A percentile compares a stretch with the other conserved stretches of the same genome.
Conservation (phyloP, 78 protist genomes). For the Monocercomonoides exilis region DNA sequence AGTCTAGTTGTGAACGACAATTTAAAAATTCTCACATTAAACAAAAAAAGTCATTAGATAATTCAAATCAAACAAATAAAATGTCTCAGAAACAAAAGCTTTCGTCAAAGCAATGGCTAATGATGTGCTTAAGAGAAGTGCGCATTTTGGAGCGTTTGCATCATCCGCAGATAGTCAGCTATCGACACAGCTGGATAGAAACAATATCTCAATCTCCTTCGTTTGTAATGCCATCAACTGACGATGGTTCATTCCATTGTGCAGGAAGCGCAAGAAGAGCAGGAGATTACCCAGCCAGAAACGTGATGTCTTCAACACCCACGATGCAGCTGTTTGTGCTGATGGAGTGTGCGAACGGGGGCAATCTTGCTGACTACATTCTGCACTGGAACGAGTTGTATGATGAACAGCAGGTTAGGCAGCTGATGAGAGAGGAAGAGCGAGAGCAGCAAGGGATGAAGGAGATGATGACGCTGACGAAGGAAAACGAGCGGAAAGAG, state of each 20-base stretch:
- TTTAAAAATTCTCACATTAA: not conserved
- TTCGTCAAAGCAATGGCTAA: slow-evolving; percentile 45
- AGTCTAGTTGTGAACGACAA: not conserved
- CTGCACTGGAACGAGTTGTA: not conserved
- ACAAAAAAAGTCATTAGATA: not conserved
- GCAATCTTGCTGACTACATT: slow-evolving; percentile 45
- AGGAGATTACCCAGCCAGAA: too few relatives aligned
- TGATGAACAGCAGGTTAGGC: not conserved
- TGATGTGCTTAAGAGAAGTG: slow-evolving; percentile 40
- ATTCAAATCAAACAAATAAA: not conserved
- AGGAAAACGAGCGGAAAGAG: too few relatives aligned
- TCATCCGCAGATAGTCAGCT: slow-evolving; percentile 55
- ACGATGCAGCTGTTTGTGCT: slow-evolving; percentile 54
- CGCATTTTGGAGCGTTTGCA: slow-evolving; percentile 46
- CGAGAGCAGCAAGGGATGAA: too few relatives aligned
- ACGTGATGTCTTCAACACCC: too few relatives aligned
- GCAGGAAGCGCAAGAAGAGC: too few relatives aligned
- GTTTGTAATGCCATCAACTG: not conserved
- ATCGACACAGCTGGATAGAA: slow-evolving; percentile 61
- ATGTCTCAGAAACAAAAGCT: not conserved
- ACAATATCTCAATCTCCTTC: too few relatives aligned
- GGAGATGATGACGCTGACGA: too few relatives aligned
- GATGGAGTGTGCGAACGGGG: slow-evolving; percentile 57
- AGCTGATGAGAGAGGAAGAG: not conserved
- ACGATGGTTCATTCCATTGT: too few relatives aligned